Conservation (phyloP, 352 stramenopile species). For the Phytophthora palmivora region DNA sequence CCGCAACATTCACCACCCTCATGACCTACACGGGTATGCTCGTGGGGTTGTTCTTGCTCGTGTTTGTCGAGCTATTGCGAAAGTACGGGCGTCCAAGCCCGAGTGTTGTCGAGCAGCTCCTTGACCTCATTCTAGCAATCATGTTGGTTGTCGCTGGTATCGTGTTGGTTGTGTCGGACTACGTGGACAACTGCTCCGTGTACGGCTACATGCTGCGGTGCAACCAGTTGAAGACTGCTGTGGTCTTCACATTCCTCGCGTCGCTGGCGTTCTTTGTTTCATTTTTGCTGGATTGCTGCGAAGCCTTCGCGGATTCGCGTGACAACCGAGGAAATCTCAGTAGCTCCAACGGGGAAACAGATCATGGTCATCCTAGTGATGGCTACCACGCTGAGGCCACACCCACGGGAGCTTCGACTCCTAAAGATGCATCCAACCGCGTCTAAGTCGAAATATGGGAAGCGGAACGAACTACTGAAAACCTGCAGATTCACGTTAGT, state of each 20-base stretch:
- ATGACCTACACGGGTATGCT: constrained; percentile 76
- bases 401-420: constrained; percentile 23
- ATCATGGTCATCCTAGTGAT: constrained; percentile 9
- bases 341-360: constrained; percentile 16
- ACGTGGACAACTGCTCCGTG: constrained; percentile 63
- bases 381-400: constrained; percentile 38
- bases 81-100: constrained; percentile 49
- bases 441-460: constrained; percentile 29
- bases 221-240: constrained; percentile 49
- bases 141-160: constrained; percentile 70
- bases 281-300: constrained; percentile 62
- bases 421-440: constrained; percentile 36
- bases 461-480: not conserved
- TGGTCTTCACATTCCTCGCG: constrained; percentile 76
- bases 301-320: constrained; percentile 20
- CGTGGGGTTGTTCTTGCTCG: constrained; percentile 59
- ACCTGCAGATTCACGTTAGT: constrained; percentile 5
- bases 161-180: constrained; percentile 73
- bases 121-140: constrained; percentile 64
- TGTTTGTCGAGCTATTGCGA: constrained; percentile 51
- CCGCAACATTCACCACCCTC: constrained; percentile 61
- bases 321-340: constrained; percentile 11
- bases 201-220: constrained; percentile 81
- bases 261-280: constrained; percentile 58
- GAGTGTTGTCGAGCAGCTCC: constrained; percentile 51